These are phyloP conservation scores for Abrus pulchellus DNA, from an alignment of 306 rosid genomes.

Conservation along the genomic window DNA sequence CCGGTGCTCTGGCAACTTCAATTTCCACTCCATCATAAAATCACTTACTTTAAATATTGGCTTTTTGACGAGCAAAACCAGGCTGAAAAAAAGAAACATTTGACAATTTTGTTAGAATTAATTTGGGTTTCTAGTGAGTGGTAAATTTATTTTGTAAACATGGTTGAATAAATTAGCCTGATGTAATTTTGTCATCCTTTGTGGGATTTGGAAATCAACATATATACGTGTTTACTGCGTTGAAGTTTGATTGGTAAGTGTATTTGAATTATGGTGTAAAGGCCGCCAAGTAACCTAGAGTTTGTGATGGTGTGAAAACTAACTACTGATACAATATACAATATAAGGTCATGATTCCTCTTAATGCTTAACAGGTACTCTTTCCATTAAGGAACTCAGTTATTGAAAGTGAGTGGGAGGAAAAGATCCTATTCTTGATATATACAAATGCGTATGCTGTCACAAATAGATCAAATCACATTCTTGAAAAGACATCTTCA, in stretches of 20 bases:
- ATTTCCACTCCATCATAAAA: conserved; percentile 34
- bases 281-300: neutral
- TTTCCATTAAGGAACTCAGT: neutral
- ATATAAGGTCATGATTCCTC: neutral
- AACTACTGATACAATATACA: neutral
- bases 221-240: neutral
- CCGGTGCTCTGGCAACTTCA: conserved; percentile 39
- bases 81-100: conserved; percentile 78
- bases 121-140: neutral
- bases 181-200: too few relatives aligned
- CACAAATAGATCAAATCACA: neutral
- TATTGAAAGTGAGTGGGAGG: neutral
- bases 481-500: neutral
- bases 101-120: conserved; percentile 42
- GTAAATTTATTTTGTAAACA: neutral
- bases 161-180: neutral
- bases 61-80: conserved; percentile 88
- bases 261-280: neutral
- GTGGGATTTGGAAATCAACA: too few relatives aligned
- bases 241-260: neutral
- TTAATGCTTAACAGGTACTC: neutral
- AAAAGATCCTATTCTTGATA: neutral
- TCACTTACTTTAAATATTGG: conserved; percentile 55
- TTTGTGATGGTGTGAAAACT: neutral
- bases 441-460: neutral